A percentile compares a stretch with the other conserved stretches of the same genome.
Conservation (phyloP, 306 rosid genomes). For the Trifolium fragiferum region DNA sequence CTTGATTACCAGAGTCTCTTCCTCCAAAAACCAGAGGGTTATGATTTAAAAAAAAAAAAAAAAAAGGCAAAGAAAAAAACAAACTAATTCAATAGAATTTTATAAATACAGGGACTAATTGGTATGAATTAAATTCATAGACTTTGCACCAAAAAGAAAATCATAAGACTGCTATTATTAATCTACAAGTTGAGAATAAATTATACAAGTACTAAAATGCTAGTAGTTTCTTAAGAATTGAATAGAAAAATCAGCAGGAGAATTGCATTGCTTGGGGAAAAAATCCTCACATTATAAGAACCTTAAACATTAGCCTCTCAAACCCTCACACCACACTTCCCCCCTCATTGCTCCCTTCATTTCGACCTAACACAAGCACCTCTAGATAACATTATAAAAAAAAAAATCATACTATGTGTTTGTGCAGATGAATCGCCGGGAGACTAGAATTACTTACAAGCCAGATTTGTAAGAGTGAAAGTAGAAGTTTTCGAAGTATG, state of each 20-base stretch:
- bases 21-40: too few species aligned
- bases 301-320: slow-evolving; percentile 35
- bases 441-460: slow-evolving; percentile 48
- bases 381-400: neutral
- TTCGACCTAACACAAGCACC: slow-evolving; percentile 33
- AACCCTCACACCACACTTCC: slow-evolving; percentile 34
- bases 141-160: neutral
- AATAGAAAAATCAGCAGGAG: slow-evolving; percentile 31
- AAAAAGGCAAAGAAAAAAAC: neutral
- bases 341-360: slow-evolving; percentile 35
- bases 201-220: slow-evolving; percentile 16
- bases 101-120: neutral
- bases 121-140: neutral
- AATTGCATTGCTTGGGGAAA: slow-evolving; percentile 44
- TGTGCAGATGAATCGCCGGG: slow-evolving; percentile 37
- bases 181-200: neutral
- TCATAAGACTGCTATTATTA: neutral
- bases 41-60: too few species aligned
- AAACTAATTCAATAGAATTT: neutral
- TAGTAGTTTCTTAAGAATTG: slow-evolving; percentile 25
- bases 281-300: slow-evolving; percentile 36
- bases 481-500: slow-evolving; percentile 35
- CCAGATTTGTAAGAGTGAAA: slow-evolving; percentile 46
- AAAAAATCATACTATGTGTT: slow-evolving; percentile 31
- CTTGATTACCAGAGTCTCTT: too few species aligned